Conservation (phyloP, 108 stramenopile genomes). For the Pseudonitzschia delicatissima region DNA sequence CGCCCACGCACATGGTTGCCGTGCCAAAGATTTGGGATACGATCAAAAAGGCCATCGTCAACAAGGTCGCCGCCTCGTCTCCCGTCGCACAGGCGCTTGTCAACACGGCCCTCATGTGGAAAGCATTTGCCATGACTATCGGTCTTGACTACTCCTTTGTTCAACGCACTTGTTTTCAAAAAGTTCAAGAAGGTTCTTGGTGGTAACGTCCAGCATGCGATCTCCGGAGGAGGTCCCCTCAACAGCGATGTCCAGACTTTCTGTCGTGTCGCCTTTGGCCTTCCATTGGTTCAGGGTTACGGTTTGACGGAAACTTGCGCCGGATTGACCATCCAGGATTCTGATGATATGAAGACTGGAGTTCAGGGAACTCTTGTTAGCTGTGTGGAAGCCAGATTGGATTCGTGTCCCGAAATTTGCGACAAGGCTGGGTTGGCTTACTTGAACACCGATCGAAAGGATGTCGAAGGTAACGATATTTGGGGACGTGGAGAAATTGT, state of each 20-base stretch:
- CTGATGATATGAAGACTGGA: conserved; percentile 58
- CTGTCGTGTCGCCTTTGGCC: conserved; percentile 73
- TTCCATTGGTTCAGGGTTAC: conserved; percentile 83
- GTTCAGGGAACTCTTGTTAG: conserved; percentile 76
- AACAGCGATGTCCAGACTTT: conserved; percentile 85
- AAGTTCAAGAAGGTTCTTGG: conserved; percentile 82
- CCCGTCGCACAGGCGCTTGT: conserved; percentile 66
- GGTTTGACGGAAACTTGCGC: conserved; percentile 87
- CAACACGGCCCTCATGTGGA: conserved; percentile 63
- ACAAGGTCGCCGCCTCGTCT: conserved; percentile 68
- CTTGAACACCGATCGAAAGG: conserved; percentile 56
- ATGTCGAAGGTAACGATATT: conserved; percentile 68
- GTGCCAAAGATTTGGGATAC: conserved; percentile 95
- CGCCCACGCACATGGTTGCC: conserved; percentile 82
- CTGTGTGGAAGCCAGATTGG: conserved; percentile 72
- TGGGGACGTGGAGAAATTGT: conserved; percentile 80
- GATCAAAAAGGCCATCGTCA: conserved; percentile 88
- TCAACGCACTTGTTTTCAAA: conserved; percentile 87
- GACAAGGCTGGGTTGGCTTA: conserved; percentile 81
- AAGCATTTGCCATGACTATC: conserved; percentile 59
- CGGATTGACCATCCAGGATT: conserved; percentile 71
- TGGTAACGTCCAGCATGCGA: conserved; percentile 65
- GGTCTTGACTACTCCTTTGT: conserved; percentile 86
- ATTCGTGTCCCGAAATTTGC: conserved; percentile 73
- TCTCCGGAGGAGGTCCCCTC: conserved; percentile 87